phyloP scores from a whole-genome alignment of 2,329 filamentous ascomycete genomes.

The Dothistroma pini region DNA sequence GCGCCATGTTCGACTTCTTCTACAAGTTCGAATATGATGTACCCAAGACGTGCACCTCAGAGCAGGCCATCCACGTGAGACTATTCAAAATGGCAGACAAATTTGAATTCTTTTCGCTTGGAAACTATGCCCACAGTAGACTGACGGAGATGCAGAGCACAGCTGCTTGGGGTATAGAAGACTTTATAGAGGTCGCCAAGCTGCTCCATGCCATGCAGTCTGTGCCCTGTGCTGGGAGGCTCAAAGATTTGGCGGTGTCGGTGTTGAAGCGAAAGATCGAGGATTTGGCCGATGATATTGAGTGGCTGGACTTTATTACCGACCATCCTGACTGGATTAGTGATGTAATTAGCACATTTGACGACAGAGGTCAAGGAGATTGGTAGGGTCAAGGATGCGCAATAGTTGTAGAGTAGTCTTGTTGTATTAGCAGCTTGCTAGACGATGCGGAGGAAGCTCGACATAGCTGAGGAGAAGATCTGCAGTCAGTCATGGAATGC shows the following conservation, averaged over 20 bases:
- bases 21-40: background rate
- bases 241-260: background rate
- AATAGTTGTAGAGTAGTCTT: background rate
- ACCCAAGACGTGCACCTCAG: background rate
- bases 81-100: background rate
- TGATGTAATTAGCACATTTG: background rate
- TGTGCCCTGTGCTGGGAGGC: background rate
- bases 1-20: background rate
- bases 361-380: background rate
- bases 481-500: too few relatives aligned
- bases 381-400: background rate
- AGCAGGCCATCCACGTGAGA: background rate
- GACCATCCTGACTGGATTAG: background rate
- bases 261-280: background rate
- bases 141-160: background rate
- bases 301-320: background rate
- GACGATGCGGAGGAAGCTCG: too few relatives aligned
- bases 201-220: background rate
- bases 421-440: too few relatives aligned
- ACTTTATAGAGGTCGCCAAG: background rate
- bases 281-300: background rate
- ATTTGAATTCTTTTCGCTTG: background rate
- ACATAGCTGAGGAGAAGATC: too few relatives aligned
- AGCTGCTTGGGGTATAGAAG: background rate
- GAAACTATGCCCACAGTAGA: background rate